Base-by-base conservation (phyloP, 2,329 filamentous ascomycete species). In the Fusarium siculi region DNA sequence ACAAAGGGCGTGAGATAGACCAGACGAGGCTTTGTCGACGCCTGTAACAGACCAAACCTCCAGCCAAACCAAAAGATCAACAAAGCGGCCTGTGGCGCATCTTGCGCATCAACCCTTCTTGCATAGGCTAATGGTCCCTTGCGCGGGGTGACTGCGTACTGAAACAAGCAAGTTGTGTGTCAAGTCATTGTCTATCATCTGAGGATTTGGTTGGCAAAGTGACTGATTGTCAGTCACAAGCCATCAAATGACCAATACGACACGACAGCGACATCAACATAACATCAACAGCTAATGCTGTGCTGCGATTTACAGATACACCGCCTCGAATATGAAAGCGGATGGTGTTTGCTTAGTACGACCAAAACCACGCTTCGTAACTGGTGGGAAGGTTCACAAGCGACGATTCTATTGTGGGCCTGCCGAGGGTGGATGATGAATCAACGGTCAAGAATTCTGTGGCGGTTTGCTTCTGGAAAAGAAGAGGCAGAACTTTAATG, bases 211-310 rank as follows among this genome's bases (percentile, higher is more conserved):
- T 63, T 69, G 54, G 44, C 44, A 54, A 74, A 74, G 72, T 74
- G 57, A 74, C 68, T 74, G 72, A 74, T 74, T 70, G 65, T 63
- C 72, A 74, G 68, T 74, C 72, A 70, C 68, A 66, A 72, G 61
- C 61, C 72, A 55, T 32, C 60, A 52, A 30, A 63, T 44, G 72
- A 73, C 72, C 72, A 74, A 54, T 52, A 63, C 60, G 34, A 61
- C 23, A 37, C 23, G 32, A 53, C 44, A 47, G 44, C 56, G 30
- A 55, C 65, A 54, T 36, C 50, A 42, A 21, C 21, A 49, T 36
- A 46, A 57, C 52, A 53, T 36, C 43, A 36, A 50, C 23, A 25
- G 18, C 47, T 34, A 23, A 40, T 37, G 52, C 57, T 53, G 42
- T 32, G 58, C 34, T 50, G 32, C 39, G 44, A 40, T 67, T 66